Evolutionary conservation across 345 rosid genomes (phyloP).

Genomic region (Zanthoxylum bungeanum): DNA sequence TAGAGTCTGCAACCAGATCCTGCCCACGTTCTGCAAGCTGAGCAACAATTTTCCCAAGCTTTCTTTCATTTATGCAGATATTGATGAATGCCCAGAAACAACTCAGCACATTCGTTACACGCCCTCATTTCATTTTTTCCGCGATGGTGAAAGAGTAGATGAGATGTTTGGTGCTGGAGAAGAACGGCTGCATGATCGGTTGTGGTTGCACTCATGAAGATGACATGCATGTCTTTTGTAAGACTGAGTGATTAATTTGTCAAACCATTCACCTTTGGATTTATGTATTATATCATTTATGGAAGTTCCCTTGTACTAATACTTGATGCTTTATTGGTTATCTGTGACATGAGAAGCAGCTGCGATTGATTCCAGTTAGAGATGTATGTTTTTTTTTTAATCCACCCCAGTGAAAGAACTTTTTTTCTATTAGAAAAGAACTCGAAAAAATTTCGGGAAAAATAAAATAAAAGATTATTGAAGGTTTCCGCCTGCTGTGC

Average conservation of each 20-base stretch:
- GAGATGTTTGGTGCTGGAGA: slow-evolving; percentile 96
- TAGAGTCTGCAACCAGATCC: slow-evolving; percentile 73
- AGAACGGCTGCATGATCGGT: slow-evolving; percentile 77
- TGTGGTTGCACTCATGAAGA: slow-evolving; percentile 88
- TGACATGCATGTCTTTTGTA: neutral
- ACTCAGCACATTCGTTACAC: slow-evolving; percentile 85
- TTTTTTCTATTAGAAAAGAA: too few relatives aligned
- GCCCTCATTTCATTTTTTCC: slow-evolving; percentile 85
- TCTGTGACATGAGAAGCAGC: too few relatives aligned
- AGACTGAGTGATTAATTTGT: neutral
- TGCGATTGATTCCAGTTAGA: neutral
- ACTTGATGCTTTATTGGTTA: neutral
- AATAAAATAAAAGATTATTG: too few relatives aligned
- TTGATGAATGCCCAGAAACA: slow-evolving; percentile 90
- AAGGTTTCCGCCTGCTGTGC: too few relatives aligned
- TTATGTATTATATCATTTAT: neutral
- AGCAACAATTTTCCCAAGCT: slow-evolving; percentile 64
- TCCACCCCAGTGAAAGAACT: too few relatives aligned
- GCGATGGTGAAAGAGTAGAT: slow-evolving; percentile 82
- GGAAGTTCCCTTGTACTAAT: neutral
- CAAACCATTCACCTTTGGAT: neutral
- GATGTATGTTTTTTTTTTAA: too few relatives aligned
- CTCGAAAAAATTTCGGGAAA: too few relatives aligned
- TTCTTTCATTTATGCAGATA: slow-evolving; percentile 77
- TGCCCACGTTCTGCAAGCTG: slow-evolving; percentile 68